phyloP scores from a whole-genome alignment of 176 grass and related monocot species.

The Eleusine coracana region DNA sequence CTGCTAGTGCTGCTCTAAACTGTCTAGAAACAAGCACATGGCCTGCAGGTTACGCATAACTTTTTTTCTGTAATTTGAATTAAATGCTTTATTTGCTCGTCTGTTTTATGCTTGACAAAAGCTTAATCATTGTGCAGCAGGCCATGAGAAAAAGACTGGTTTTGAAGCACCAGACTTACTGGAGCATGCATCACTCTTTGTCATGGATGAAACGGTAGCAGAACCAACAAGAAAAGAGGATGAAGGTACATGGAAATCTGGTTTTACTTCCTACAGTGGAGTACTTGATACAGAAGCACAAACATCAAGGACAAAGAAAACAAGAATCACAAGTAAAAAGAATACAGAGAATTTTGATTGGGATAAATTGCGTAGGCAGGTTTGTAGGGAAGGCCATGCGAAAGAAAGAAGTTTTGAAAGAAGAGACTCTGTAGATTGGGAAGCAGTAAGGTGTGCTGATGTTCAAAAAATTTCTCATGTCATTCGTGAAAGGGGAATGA shows the following conservation, averaged over 20 bases:
- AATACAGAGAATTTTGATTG: slow-evolving; percentile 63
- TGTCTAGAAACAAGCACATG: slow-evolving; percentile 27
- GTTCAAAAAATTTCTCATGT: slow-evolving; percentile 66
- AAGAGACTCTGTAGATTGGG: slow-evolving; percentile 83
- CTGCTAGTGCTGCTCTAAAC: slow-evolving; percentile 5
- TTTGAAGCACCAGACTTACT: slow-evolving; percentile 45
- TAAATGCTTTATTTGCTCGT: slow-evolving; percentile 12
- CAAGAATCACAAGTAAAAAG: slow-evolving; percentile 47
- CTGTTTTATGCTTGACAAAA: slow-evolving; percentile 35
- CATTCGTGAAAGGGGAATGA: slow-evolving; percentile 88
- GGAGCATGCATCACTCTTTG: slow-evolving; percentile 33
- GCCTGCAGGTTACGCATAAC: slow-evolving; percentile 43
- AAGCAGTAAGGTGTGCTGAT: slow-evolving; percentile 71
- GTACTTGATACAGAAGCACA: slow-evolving; percentile 31
- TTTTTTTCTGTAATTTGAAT: slow-evolving; percentile 34
- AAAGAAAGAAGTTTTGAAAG: slow-evolving; percentile 64
- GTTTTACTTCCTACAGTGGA: slow-evolving; percentile 41
- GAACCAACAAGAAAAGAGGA: slow-evolving; percentile 32
- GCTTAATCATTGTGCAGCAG: slow-evolving; percentile 32
- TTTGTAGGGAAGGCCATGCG: slow-evolving; percentile 26
- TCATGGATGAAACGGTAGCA: slow-evolving; percentile 29
- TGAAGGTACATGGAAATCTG: slow-evolving; percentile 40
- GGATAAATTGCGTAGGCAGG: slow-evolving; percentile 66
- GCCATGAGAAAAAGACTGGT: slow-evolving; percentile 13
- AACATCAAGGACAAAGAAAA: slow-evolving; percentile 52